A percentile compares a stretch with the other conserved stretches of the same genome.
phyloP scores from a whole-genome alignment of 768 basidiomycete genomes.

The Naganishia vishniacii region DNA sequence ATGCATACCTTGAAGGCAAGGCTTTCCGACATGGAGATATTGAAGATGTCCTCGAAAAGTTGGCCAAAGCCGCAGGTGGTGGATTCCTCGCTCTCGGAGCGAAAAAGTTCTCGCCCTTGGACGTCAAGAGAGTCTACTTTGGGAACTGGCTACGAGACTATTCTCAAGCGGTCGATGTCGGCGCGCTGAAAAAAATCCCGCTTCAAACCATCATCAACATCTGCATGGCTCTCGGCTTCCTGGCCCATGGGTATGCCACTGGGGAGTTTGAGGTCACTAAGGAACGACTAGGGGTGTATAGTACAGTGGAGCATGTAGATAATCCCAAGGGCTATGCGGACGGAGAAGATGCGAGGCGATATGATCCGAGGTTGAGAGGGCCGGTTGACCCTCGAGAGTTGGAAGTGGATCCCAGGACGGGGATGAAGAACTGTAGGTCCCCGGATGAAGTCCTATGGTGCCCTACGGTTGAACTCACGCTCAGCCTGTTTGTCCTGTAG shows the following conservation, averaged over 20 bases:
- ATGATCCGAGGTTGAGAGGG: slow-evolving; percentile 68
- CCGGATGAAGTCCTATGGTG: no score
- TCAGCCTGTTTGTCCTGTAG: slow-evolving; percentile 47
- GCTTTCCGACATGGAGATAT: no score
- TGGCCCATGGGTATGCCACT: slow-evolving; percentile 52
- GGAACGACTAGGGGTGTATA: slow-evolving; percentile 76
- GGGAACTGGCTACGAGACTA: slow-evolving; percentile 79
- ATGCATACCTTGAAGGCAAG: slow-evolving; percentile 15
- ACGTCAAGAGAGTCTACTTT: slow-evolving; percentile 56
- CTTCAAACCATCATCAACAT: slow-evolving; percentile 77
- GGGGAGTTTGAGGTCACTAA: slow-evolving; percentile 70
- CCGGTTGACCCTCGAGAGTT: slow-evolving; percentile 80
- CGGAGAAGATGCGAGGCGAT: slow-evolving; percentile 73
- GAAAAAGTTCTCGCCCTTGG: slow-evolving; percentile 68
- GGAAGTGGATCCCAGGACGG: slow-evolving; percentile 73
- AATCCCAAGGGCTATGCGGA: slow-evolving; percentile 83
- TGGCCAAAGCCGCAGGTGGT: slow-evolving; percentile 60
- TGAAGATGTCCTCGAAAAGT: slow-evolving; percentile 55
- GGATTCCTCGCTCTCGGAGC: slow-evolving; percentile 57
- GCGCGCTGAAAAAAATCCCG: slow-evolving; percentile 63
- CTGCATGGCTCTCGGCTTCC: slow-evolving; percentile 77
- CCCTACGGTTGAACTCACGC: background rate
- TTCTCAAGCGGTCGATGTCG: slow-evolving; percentile 77
- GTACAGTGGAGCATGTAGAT: slow-evolving; percentile 78
- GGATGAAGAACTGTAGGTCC: slow-evolving; percentile 67